Evolutionary conservation across 2,329 filamentous ascomycete species (phyloP).

Genomic region (Fusarium lyarnte): DNA sequence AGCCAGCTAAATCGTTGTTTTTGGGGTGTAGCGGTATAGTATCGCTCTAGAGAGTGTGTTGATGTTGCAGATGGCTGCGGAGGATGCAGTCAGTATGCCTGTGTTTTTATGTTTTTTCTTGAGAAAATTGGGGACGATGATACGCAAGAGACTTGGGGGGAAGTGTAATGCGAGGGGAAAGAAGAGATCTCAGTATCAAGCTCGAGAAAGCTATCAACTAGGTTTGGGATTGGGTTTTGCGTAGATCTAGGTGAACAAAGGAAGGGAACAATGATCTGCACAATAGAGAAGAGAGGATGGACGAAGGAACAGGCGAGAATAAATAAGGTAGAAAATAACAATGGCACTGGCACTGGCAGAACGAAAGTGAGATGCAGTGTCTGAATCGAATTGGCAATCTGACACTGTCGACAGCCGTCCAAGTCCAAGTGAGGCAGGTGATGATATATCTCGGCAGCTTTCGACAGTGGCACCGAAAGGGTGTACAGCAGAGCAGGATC

Average conservation of each 20-base stretch:
- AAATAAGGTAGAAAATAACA: constrained; percentile 12
- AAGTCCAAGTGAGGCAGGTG: constrained; percentile 10
- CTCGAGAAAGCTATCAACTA: constrained; percentile 17
- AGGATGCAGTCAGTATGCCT: constrained; percentile 21
- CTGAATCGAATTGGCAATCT: constrained; percentile 1
- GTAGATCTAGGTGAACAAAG: neutral
- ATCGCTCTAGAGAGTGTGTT: constrained; percentile 26
- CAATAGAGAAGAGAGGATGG: constrained; percentile 14
- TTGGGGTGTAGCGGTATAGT: constrained; percentile 14
- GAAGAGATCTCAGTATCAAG: neutral
- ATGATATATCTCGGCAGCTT: neutral
- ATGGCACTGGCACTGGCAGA: neutral
- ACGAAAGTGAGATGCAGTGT: neutral
- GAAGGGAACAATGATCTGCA: constrained; percentile 8
- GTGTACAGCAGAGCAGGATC: neutral
- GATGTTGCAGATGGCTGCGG: constrained; percentile 26
- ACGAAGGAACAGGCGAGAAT: neutral
- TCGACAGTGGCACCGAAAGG: neutral
- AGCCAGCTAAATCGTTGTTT: constrained; percentile 45
- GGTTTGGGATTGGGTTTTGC: neutral
- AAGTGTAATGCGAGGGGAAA: neutral
- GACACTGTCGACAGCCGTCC: constrained; percentile 5
- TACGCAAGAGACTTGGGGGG: neutral
- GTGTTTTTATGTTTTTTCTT: neutral
- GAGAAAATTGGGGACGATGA: neutral